Evolutionary conservation across 257 asterid species (phyloP).

Genomic region (Penstemon davidsonii): DNA sequence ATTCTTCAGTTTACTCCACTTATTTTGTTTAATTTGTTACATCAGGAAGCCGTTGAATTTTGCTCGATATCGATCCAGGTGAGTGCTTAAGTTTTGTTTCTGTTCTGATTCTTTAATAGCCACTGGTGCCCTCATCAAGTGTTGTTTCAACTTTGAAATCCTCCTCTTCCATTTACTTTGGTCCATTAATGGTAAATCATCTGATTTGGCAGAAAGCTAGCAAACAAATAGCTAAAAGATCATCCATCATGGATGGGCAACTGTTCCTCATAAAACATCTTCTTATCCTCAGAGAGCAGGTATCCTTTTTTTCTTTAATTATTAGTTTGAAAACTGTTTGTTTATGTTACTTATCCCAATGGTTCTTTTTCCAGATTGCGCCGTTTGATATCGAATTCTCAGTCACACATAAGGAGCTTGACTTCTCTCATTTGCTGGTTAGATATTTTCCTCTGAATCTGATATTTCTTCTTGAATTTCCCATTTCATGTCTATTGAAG

Average conservation of each 20-base stretch:
- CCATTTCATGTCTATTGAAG: conserved; percentile 12
- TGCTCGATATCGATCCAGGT: conserved; percentile 93
- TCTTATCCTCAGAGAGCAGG: conserved; percentile 97
- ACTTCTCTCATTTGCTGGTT: conserved; percentile 98
- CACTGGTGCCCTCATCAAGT: conserved; percentile 17
- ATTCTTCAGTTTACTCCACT: conserved; percentile 22
- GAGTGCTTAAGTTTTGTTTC: conserved; percentile 30
- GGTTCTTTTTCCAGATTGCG: conserved; percentile 71
- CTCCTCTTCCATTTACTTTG: conserved; percentile 31
- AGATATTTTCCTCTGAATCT: conserved; percentile 32
- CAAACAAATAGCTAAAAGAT: conserved; percentile 67
- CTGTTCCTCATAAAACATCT: conserved; percentile 91
- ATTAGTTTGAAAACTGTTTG: conserved; percentile 19
- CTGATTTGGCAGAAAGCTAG: conserved; percentile 78
- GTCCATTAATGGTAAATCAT: conserved; percentile 27
- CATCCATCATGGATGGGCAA: conserved; percentile 90
- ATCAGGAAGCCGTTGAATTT: conserved; percentile 95
- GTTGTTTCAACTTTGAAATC: conserved; percentile 21
- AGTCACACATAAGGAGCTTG: conserved; percentile 97
- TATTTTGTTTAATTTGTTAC: conserved; percentile 23
- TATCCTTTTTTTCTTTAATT: conserved; percentile 31
- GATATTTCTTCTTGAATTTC: conserved; percentile 21
- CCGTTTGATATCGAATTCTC: conserved; percentile 98
- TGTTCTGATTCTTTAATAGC: conserved; percentile 18
- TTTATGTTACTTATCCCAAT: conserved; percentile 34